Base-by-base conservation (phyloP, 73 alveolate genomes). In the Effrenium voratum region DNA sequence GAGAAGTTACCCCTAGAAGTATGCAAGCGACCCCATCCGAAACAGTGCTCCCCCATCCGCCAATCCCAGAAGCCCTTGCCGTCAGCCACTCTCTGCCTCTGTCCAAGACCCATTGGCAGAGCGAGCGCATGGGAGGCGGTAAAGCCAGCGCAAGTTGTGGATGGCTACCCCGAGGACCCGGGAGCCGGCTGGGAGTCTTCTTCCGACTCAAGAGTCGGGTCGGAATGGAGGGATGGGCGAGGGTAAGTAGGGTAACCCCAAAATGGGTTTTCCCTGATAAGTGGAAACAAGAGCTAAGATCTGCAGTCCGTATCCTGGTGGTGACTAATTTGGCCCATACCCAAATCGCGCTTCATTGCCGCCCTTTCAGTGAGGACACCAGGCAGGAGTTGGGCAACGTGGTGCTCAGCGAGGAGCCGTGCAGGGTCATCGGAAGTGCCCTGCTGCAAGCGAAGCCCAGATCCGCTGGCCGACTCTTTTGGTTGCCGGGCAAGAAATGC, bases 91-190 rank as follows among this genome's bases (percentile, higher is more conserved):
- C n/a, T n/a, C n/a, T n/a, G n/a, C n/a, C n/a, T n/a, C n/a, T n/a
- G n/a, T n/a, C n/a, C n/a, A n/a, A n/a, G n/a, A n/a, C n/a, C n/a
- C n/a, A n/a, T n/a, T n/a, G n/a, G n/a, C n/a, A n/a, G n/a, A n/a
- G n/a, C n/a, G 40, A 60, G 30, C 75, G 16, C 75, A 19, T 72
- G 8, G 50, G 70, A 83, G 93, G 93, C 95, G 34, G 59, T 90
- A 0, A 90, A 90, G 75, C 88, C 88, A 41, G 97, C 88, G 8
- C 76, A 90, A n/a, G 28, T 90, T 72, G 97, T 90, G 73, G 97
- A 90, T n/a, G 97, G 97, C 75, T 90, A 45, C 40, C 97, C 97
- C 0, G 97, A 90, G 87, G 91, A 22, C 40, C 38, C n/a, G n/a
- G n/a, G n/a, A n/a, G n/a, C 19, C 8, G 63, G 63, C 63, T 52